These are phyloP conservation scores for Hanseniaspora gamundiae DNA, from an alignment of 1,139 yeast species.

Conservation along the genomic window DNA sequence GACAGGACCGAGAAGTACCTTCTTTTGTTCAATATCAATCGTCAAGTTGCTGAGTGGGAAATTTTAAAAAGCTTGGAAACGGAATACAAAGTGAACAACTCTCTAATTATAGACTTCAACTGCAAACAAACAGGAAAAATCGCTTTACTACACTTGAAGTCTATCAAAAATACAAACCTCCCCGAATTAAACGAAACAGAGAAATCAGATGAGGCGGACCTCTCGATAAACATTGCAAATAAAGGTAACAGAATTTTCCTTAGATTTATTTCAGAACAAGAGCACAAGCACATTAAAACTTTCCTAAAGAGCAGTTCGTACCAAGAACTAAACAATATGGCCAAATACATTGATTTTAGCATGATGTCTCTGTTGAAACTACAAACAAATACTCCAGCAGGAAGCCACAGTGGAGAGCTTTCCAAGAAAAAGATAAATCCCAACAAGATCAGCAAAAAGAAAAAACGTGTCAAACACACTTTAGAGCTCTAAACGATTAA, in stretches of 20 bases:
- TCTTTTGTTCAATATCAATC: slow-evolving; percentile 10
- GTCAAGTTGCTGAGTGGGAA: slow-evolving; percentile 9
- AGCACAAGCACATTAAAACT: neutral
- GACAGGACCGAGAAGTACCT: slow-evolving; percentile 7
- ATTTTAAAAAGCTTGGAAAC: slow-evolving; percentile 6
- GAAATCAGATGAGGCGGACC: neutral
- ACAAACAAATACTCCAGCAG: neutral
- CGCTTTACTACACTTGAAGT: neutral
- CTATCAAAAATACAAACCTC: neutral
- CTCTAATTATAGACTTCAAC: neutral
- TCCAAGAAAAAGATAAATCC: neutral
- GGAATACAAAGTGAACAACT: neutral
- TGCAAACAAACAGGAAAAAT: neutral
- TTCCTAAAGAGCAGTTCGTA: neutral
- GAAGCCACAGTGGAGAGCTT: no score
- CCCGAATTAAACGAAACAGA: neutral
- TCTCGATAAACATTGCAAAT: neutral
- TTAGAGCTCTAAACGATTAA: neutral
- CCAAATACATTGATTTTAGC: neutral
- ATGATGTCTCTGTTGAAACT: neutral
- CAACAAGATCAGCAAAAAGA: neutral
- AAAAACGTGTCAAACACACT: neutral
- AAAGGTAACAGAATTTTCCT: neutral
- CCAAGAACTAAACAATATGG: neutral
- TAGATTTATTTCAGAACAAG: neutral